phyloP scores from a whole-genome alignment of 1,284 basidiomycete species.

The Rhodotorula sp. region DNA sequence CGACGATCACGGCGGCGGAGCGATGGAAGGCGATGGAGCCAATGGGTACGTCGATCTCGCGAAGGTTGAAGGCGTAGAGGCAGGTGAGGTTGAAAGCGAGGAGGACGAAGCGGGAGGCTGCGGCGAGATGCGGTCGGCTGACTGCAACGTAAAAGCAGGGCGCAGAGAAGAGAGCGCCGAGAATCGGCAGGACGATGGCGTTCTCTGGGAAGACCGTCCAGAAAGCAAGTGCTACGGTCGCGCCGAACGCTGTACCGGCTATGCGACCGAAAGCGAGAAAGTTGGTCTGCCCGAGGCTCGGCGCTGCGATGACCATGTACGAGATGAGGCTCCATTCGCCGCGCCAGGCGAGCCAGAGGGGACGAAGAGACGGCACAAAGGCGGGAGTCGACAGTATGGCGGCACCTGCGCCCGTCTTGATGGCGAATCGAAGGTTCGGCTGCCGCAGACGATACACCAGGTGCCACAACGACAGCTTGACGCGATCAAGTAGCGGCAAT shows the following conservation, averaged over 20 bases:
- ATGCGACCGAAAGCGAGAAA: slow-evolving; percentile 60
- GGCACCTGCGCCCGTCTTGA: slow-evolving; percentile 68
- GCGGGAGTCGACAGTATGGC: slow-evolving; percentile 40
- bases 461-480: slow-evolving; percentile 67
- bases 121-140: slow-evolving; percentile 52
- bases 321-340: slow-evolving; percentile 93
- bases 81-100: slow-evolving; percentile 82
- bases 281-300: slow-evolving; percentile 67
- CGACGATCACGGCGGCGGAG: slow-evolving; percentile 66
- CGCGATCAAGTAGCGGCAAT: slow-evolving; percentile 42
- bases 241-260: slow-evolving; percentile 60
- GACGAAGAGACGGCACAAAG: slow-evolving; percentile 49
- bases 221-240: slow-evolving; percentile 22
- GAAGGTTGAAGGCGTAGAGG: slow-evolving; percentile 64
- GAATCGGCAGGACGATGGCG: slow-evolving; percentile 68
- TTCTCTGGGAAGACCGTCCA: slow-evolving; percentile 64
- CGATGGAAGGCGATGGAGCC: slow-evolving; percentile 46
- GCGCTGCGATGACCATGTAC: slow-evolving; percentile 78
- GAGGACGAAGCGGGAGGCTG: slow-evolving; percentile 67
- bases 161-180: slow-evolving; percentile 85
- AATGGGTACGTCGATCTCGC: slow-evolving; percentile 45
- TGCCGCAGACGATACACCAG: slow-evolving; percentile 67
- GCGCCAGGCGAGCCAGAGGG: slow-evolving; percentile 72
- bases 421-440: slow-evolving; percentile 77
- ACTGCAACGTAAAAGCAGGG: slow-evolving; percentile 93